Base-by-base conservation (phyloP, 441 rosid species). In the Euphorbia celastroides region DNA sequence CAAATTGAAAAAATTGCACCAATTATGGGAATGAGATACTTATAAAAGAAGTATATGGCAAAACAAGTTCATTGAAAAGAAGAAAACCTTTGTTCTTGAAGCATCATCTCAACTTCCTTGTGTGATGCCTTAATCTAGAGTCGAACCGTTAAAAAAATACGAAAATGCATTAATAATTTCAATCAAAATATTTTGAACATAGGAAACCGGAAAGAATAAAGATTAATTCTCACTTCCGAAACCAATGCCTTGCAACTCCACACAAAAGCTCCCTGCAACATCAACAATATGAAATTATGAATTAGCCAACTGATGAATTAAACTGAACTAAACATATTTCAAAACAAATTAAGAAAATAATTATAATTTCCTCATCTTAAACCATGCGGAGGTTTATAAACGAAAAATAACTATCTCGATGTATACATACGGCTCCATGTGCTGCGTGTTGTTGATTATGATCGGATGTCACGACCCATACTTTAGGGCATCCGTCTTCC, bases 401-500 rank as follows among this genome's bases (percentile, higher is more conserved):
- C 5, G 54, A 48, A 17, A 48, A 48, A 16, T 16, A 57, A 65
- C 25, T 52, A 58, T 32, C 26, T 64, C 57, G 62, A 70, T 12
- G 75, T 48, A 72, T 26, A 70, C 86, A 63, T 88, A 90, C 97
- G 58, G 96, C 98, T 84, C 90, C 98, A 79, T 87, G 76, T 17
- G 96, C 96, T 5, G 96, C 88, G 50, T 86, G 88, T 78, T 93
- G 96, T 70, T 93, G 90, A 69, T 72, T 70, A 64, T 60, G 84
- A 81, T 93, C 98, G 60, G 98, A 93, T 66, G 97, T 93, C 71
- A 81, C 96, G 55, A 93, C 98, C 98, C 97, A 88, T 31, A 93
- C 96, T 75, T 78, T 85, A 30, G 96, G 97, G 72, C 97, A 87
- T 59, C 97, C 98, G 74, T 88, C 96, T 55, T 83, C 87, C 81